A percentile compares a stretch with the other conserved stretches of the same genome.
These are phyloP conservation scores for Boletus rex-veris DNA, from an alignment of 768 basidiomycete species.

Conservation along the genomic window DNA sequence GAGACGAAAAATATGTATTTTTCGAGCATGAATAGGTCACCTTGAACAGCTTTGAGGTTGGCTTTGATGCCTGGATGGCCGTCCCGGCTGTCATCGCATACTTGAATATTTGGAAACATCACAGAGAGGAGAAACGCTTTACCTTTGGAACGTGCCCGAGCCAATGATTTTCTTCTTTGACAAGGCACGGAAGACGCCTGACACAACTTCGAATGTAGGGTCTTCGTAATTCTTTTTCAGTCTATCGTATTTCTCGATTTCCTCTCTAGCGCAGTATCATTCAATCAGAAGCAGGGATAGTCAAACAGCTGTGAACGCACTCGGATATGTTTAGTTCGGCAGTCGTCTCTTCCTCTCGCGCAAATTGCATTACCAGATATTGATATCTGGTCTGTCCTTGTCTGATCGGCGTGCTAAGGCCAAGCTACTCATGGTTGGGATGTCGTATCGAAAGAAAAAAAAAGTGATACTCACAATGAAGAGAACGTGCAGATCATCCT, in stretches of 20 bases:
- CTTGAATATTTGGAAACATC: not conserved
- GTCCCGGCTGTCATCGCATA: conserved; percentile 54
- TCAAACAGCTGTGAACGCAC: conserved; percentile 43
- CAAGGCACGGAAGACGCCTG: conserved; percentile 87
- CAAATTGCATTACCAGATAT: conserved; percentile 97
- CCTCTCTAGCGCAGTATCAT: conserved; percentile 49
- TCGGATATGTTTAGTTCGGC: conserved; percentile 91
- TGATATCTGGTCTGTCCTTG: conserved; percentile 99
- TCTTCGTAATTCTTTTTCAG: conserved; percentile 93
- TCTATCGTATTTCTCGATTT: conserved; percentile 72
- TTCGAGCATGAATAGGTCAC: conserved; percentile 96
- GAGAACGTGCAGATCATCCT: conserved; percentile 93
- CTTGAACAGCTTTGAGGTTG: conserved; percentile 94
- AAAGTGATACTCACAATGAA: conserved; percentile 68
- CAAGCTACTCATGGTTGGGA: conserved; percentile 53
- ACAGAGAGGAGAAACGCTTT: not conserved
- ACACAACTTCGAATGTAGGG: conserved; percentile 93
- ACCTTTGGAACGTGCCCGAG: conserved; percentile 84
- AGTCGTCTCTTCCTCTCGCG: conserved; percentile 94
- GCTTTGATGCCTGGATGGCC: conserved; percentile 96
- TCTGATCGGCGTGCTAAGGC: conserved; percentile 88
- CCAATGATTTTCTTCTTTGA: conserved; percentile 90
- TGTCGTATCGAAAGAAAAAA: not conserved
- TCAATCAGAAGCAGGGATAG: not conserved
- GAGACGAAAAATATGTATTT: conserved; percentile 98